phyloP scores from a whole-genome alignment of 108 stramenopile species.

The Pseudonitzschia delicatissima region DNA sequence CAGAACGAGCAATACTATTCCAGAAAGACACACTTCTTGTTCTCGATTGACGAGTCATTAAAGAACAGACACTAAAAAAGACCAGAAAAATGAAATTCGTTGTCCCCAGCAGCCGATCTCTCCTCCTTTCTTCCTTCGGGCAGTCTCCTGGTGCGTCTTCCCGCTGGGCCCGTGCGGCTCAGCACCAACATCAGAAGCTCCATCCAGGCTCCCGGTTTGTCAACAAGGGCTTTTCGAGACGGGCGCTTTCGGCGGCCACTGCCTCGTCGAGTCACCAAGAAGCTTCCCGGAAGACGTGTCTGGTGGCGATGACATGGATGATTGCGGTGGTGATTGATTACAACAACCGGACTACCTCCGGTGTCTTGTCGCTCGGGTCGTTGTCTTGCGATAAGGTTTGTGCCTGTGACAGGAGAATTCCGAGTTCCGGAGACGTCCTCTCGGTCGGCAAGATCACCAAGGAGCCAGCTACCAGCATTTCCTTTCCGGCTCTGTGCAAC shows the following conservation, averaged over 20 bases:
- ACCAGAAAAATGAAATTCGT: too few species aligned
- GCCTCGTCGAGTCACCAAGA: conserved; percentile 1
- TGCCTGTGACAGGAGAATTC: conserved; percentile 4
- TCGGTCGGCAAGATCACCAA: conserved; percentile 53
- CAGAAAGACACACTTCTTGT: too few species aligned
- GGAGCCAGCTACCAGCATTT: conserved; percentile 76
- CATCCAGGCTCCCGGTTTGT: not conserved
- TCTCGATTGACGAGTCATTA: too few species aligned
- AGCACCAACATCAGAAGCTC: not conserved
- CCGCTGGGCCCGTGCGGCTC: not conserved
- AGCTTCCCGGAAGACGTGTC: not conserved
- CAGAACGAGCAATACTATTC: too few species aligned
- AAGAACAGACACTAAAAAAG: too few species aligned
- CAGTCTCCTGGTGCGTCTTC: not conserved
- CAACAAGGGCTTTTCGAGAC: not conserved
- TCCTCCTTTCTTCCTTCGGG: not conserved
- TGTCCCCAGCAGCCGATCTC: not conserved
- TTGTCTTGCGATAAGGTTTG: not conserved
- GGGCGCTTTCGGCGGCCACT: conserved; percentile 1
- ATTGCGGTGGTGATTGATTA: conserved; percentile 2
- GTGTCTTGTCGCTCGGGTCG: not conserved
- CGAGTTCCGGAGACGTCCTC: conserved; percentile 54
- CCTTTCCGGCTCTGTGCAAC: conserved; percentile 77
- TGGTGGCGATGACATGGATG: not conserved
- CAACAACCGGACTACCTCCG: not conserved